Conservation (phyloP, 1,284 basidiomycete genomes). For the Amylostereum areolatum region DNA sequence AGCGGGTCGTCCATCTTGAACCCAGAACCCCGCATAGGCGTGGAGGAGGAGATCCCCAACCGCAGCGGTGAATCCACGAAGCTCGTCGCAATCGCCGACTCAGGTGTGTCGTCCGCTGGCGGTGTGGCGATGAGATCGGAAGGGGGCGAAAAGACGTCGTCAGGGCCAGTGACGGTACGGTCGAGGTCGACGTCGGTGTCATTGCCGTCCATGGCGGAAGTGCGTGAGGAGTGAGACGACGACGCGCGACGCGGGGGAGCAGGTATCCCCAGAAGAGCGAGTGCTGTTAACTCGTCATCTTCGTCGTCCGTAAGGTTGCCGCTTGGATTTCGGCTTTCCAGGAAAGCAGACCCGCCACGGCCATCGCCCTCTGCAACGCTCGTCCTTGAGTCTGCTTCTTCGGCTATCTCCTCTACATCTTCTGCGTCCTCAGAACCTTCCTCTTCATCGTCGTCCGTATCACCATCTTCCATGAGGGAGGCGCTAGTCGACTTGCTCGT, state of each 20-base stretch:
- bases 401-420: slow-evolving; percentile 19
- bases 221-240: neutral
- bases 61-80: neutral
- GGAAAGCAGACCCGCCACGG: too few relatives aligned
- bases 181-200: slow-evolving; percentile 9
- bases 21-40: too few relatives aligned
- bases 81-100: neutral
- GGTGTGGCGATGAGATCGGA: slow-evolving; percentile 14
- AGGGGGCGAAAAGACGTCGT: slow-evolving; percentile 10
- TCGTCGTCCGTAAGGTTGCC: neutral
- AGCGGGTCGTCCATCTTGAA: too few relatives aligned
- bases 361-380: too few relatives aligned
- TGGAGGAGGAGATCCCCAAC: too few relatives aligned
- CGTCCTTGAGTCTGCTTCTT: slow-evolving; percentile 4
- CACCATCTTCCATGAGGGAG: slow-evolving; percentile 24
- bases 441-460: slow-evolving; percentile 19
- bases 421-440: slow-evolving; percentile 20
- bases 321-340: too few relatives aligned
- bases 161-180: slow-evolving; percentile 3
- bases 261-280: neutral
- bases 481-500: slow-evolving; percentile 53
- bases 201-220: neutral
- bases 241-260: neutral
- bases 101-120: neutral
- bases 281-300: neutral